Base-by-base conservation (phyloP, 1,284 basidiomycete species). In the Trametes sp. region DNA sequence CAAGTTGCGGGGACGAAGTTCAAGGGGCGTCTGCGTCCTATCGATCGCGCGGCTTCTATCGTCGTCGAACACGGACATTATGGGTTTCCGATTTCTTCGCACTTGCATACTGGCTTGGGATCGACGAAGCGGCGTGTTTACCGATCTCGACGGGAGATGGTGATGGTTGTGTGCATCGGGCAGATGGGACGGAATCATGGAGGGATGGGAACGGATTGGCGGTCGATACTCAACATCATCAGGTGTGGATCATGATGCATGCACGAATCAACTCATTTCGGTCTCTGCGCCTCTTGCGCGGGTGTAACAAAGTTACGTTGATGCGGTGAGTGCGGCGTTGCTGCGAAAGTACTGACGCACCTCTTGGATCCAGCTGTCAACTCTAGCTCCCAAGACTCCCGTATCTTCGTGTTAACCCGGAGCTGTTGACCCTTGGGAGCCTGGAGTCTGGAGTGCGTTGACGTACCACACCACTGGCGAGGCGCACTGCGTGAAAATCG, bases 181-280 rank as follows among this genome's bases (percentile, higher is more conserved):
- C 7, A 23, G 48, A 31, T 21, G 28, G 10, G 9, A 6, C 13
- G 48, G 28, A 23, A 19, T 31, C 48, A 38, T 38, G 51, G 23
- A 35, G 13, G 38, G 38, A 41, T 41, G 14, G 13, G 49, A 11
- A 53, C 21, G 50, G 50, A 52, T 52, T 57, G 19, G 49, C 38
- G 61, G 61, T 51, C 62, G 59, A 28, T 36, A 50, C 35, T 35
- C 46, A 33, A 29, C 33, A 19, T 29, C 42, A 45, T 54, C 54
- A 33, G 42, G 45, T 33, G 29, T 42, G n/a, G 38, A 57, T 48
- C 54, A 46, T 23, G 29, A 29, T 31, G 41, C 33, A 26, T 26
- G 41, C 33, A 26, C 19, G 14, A 53, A 41, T 38, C 36, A 53
- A 38, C 24, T 26, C 21, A 19, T 53, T 41, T 19, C 24, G 35